These are phyloP conservation scores for Lepidium aucheri DNA, from an alignment of 345 rosid species.

Conservation along the genomic window DNA sequence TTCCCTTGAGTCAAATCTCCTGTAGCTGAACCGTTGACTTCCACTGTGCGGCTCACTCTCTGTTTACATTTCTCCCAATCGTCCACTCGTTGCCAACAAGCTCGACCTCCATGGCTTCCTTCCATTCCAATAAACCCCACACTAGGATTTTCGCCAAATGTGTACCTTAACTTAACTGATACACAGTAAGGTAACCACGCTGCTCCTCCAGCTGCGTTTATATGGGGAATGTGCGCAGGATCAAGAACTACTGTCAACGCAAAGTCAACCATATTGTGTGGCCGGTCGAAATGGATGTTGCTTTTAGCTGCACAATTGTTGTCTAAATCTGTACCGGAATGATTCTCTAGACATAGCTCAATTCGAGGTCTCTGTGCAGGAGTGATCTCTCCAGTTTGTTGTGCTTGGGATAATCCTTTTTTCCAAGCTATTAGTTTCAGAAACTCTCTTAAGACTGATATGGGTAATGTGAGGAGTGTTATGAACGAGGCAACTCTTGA, in stretches of 20 bases:
- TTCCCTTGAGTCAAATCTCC: conserved; percentile 66
- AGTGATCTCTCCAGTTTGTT: conserved; percentile 74
- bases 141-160: conserved; percentile 54
- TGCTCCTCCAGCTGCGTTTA: conserved; percentile 95
- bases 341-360: conserved; percentile 91
- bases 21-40: conserved; percentile 36
- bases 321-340: conserved; percentile 52
- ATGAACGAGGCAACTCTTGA: conserved; percentile 98
- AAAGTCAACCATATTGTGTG: conserved; percentile 78
- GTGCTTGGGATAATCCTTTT: conserved; percentile 74
- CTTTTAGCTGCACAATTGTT: conserved; percentile 57
- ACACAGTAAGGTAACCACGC: conserved; percentile 98
- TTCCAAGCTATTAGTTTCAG: conserved; percentile 96
- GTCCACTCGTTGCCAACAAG: conserved; percentile 73
- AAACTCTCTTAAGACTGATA: conserved; percentile 86
- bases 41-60: conserved; percentile 62
- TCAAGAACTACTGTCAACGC: conserved; percentile 88
- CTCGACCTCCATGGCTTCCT: conserved; percentile 97
- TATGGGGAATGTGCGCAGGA: conserved; percentile 75
- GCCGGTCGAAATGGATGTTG: conserved; percentile 78
- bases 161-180: conserved; percentile 74
- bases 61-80: conserved; percentile 97
- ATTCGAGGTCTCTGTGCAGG: conserved; percentile 89
- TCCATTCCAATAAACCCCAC: conserved; percentile 80
- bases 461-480: conserved; percentile 94